phyloP scores from a whole-genome alignment of 2,329 filamentous ascomycete species.

The Botrytis cinerea region DNA sequence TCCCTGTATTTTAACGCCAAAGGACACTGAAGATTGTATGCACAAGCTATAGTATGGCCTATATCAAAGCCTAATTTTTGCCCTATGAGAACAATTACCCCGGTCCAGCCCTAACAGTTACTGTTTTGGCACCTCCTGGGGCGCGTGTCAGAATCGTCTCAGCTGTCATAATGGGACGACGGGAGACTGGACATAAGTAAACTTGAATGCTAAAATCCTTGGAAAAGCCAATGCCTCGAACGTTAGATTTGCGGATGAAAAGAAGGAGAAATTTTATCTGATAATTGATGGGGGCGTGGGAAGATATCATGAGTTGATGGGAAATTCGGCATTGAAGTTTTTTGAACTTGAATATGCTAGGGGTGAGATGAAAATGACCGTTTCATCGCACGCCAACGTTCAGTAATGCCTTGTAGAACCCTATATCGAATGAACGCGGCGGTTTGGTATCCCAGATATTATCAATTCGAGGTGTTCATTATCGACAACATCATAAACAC shows the following conservation, averaged over 20 bases:
- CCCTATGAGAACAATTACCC: background rate
- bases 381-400: background rate
- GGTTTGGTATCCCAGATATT: background rate
- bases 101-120: constrained; percentile 18
- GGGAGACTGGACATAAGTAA: background rate
- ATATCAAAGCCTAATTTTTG: constrained; percentile 2
- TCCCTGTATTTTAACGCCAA: background rate
- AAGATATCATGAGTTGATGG: background rate
- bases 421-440: background rate
- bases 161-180: constrained; percentile 27
- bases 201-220: background rate
- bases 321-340: background rate
- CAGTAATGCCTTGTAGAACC: background rate
- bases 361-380: background rate
- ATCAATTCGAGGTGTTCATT: background rate
- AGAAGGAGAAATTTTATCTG: background rate
- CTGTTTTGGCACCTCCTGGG: constrained; percentile 12
- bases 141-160: constrained; percentile 39
- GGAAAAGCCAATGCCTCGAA: background rate
- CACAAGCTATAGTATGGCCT: background rate
- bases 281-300: background rate
- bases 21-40: background rate
- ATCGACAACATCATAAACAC: background rate
- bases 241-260: background rate
- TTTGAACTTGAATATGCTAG: background rate